phyloP scores from a whole-genome alignment of 352 stramenopile genomes.

The Vaucheria bursata region DNA sequence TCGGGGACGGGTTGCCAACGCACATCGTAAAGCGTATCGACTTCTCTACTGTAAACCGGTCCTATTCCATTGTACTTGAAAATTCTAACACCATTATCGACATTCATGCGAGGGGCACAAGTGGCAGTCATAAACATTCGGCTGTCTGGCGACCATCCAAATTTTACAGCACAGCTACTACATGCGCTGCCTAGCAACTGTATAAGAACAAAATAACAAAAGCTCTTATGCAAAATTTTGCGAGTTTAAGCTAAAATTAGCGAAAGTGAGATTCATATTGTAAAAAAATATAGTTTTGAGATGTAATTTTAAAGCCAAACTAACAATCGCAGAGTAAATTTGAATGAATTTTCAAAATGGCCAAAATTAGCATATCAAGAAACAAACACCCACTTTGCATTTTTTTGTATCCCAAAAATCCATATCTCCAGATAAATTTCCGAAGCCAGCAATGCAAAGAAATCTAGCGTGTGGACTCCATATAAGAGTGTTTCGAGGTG shows the following conservation, averaged over 20 bases:
- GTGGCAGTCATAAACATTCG: slow-evolving; percentile 88
- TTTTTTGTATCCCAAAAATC: slow-evolving; percentile 92
- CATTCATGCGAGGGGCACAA: slow-evolving; percentile 92
- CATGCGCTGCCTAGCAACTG: slow-evolving; percentile 49
- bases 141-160: slow-evolving; percentile 85
- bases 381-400: slow-evolving; percentile 64
- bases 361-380: no score
- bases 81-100: slow-evolving; percentile 89
- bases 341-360: no score
- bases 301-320: no score
- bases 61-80: slow-evolving; percentile 90
- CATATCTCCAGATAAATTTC: slow-evolving; percentile 91
- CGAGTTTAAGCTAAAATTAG: no score
- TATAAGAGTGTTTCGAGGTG: slow-evolving; percentile 86
- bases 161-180: slow-evolving; percentile 55
- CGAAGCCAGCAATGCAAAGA: slow-evolving; percentile 85
- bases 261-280: no score
- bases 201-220: background rate
- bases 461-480: slow-evolving; percentile 92
- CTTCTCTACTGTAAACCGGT: slow-evolving; percentile 53
- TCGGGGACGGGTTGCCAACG: slow-evolving; percentile 56
- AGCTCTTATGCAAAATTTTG: background rate
- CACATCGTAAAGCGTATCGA: slow-evolving; percentile 56
- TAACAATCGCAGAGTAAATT: no score
- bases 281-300: no score